These are phyloP conservation scores for Urochloa ruziziensis DNA, from an alignment of 176 grass and related monocot species.

Conservation along the genomic window DNA sequence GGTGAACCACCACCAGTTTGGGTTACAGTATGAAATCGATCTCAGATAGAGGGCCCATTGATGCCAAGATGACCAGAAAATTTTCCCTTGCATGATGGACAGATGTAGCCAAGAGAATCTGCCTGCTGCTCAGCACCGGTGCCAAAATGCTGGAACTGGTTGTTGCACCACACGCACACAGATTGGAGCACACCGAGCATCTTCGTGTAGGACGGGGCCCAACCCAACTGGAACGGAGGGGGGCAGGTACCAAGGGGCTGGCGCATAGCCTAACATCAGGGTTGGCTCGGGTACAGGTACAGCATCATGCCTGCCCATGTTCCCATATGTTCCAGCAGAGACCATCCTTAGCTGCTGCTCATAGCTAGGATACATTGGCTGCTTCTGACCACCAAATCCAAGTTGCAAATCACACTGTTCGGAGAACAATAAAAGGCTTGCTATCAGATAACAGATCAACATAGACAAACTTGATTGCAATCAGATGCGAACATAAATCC, in stretches of 20 bases:
- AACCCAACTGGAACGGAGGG: conserved; percentile 66
- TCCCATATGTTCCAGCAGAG: conserved; percentile 49
- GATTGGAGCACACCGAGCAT: conserved; percentile 46
- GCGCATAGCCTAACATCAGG: conserved; percentile 59
- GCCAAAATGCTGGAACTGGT: conserved; percentile 65
- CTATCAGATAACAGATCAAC: neutral
- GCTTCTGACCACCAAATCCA: conserved; percentile 49
- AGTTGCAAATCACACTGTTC: conserved; percentile 57
- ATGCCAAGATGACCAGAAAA: conserved; percentile 67
- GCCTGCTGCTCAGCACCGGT: conserved; percentile 48
- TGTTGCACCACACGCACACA: conserved; percentile 78
- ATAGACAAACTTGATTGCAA: conserved; percentile 2
- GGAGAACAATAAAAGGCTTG: conserved; percentile 25
- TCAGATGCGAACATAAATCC: neutral
- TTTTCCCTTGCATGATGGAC: conserved; percentile 77
- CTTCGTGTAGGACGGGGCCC: conserved; percentile 56
- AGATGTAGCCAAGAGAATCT: conserved; percentile 84
- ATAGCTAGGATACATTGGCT: conserved; percentile 47
- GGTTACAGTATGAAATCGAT: conserved; percentile 20
- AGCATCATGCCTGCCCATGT: conserved; percentile 40
- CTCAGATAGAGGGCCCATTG: conserved; percentile 40
- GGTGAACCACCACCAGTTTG: neutral
- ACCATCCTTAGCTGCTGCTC: conserved; percentile 63
- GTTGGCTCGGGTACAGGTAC: conserved; percentile 53
- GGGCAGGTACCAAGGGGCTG: conserved; percentile 53